Evolutionary conservation across 2,329 filamentous ascomycete genomes (phyloP).

Genomic region (Botrytis deweyae): DNA sequence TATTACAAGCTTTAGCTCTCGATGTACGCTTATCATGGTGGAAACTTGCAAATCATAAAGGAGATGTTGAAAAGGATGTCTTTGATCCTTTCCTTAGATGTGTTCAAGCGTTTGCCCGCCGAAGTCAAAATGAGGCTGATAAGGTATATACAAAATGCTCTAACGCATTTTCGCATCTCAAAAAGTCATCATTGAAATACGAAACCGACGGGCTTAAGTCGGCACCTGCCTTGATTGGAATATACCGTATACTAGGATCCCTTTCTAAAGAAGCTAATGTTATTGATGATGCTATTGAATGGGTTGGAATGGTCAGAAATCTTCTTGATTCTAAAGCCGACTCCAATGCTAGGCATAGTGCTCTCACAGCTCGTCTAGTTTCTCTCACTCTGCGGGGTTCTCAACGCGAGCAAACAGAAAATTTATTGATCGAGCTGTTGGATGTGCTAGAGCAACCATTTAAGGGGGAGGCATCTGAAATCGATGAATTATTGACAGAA

Average conservation of each 20-base stretch:
- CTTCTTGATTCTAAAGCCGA: slow-evolving; percentile 28
- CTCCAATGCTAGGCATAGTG: slow-evolving; percentile 44
- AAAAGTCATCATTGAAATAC: slow-evolving; percentile 28
- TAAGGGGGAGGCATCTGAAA: slow-evolving; percentile 57
- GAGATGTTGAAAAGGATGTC: slow-evolving; percentile 62
- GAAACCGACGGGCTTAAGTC: slow-evolving; percentile 26
- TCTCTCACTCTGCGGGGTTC: slow-evolving; percentile 52
- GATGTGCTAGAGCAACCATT: slow-evolving; percentile 58
- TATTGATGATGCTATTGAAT: slow-evolving; percentile 53
- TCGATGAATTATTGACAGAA: slow-evolving; percentile 60
- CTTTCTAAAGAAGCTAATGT: slow-evolving; percentile 48
- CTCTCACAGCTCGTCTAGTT: slow-evolving; percentile 55
- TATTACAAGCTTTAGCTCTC: slow-evolving; percentile 64
- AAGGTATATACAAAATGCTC: slow-evolving; percentile 32
- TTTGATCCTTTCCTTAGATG: slow-evolving; percentile 64
- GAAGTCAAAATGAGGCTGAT: slow-evolving; percentile 38
- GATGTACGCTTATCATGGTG: slow-evolving; percentile 64
- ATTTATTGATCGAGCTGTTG: slow-evolving; percentile 49
- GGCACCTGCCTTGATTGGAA: slow-evolving; percentile 29
- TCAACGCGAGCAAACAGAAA: slow-evolving; percentile 43
- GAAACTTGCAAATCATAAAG: slow-evolving; percentile 59
- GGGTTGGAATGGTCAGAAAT: slow-evolving; percentile 49
- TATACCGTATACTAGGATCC: slow-evolving; percentile 52
- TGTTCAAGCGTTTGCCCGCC: slow-evolving; percentile 58
- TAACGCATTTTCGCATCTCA: slow-evolving; percentile 28